phyloP scores from a whole-genome alignment of 2,329 filamentous ascomycete genomes.

The Trichoderma brevicompactum region DNA sequence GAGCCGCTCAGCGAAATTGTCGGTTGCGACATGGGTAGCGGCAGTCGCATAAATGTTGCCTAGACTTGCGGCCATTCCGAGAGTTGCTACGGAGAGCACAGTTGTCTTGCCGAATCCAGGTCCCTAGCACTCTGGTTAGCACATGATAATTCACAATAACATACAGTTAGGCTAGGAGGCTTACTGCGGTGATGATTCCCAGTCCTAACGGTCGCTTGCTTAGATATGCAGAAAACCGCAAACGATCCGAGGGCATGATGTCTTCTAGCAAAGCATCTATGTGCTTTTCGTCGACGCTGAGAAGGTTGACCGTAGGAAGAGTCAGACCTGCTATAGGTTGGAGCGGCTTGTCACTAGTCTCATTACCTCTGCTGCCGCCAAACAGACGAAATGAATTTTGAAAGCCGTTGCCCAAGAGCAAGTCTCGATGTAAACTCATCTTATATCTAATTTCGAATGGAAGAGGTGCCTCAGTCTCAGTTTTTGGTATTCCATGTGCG shows the following conservation, averaged over 20 bases:
- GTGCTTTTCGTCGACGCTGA: neutral
- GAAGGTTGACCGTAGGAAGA: constrained; percentile 14
- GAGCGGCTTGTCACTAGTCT: neutral
- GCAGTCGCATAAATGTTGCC: constrained; percentile 27
- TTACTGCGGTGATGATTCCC: constrained; percentile 30
- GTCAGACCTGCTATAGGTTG: no score
- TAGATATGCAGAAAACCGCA: constrained; percentile 30
- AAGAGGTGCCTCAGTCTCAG: no score
- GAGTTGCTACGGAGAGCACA: neutral
- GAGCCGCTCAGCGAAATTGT: constrained; percentile 25
- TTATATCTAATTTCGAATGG: neutral
- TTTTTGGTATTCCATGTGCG: no score
- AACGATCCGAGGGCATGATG: constrained; percentile 8
- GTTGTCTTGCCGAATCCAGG: constrained; percentile 33
- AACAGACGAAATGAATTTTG: neutral
- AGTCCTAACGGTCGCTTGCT: constrained; percentile 26
- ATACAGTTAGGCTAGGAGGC: constrained; percentile 4
- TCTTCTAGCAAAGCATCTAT: constrained; percentile 20
- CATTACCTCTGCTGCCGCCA: neutral
- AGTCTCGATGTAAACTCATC: constrained; percentile 23
- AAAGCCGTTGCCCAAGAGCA: constrained; percentile 29
- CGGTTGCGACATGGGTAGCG: constrained; percentile 6
- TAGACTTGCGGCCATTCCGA: constrained; percentile 28
- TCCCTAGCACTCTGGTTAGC: constrained; percentile 19
- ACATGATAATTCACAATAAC: neutral